Evolutionary conservation across 768 basidiomycete genomes (phyloP).

Genomic region (Boletellus emodensis): DNA sequence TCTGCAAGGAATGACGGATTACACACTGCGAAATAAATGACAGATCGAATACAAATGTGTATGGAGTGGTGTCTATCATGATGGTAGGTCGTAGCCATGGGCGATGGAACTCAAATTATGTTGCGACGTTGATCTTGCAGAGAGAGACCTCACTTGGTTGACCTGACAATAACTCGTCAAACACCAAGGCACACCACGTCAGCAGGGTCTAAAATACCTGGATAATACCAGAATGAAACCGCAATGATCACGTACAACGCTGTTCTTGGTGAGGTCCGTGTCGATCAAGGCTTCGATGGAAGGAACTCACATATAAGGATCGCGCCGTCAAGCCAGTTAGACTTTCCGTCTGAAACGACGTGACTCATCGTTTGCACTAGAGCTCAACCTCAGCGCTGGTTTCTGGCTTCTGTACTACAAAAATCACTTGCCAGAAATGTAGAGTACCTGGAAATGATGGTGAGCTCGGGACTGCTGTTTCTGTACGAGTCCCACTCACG

Average conservation of each 20-base stretch:
- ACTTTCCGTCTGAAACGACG: slow-evolving; percentile 75
- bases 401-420: slow-evolving; percentile 31
- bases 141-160: slow-evolving; percentile 19
- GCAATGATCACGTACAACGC: slow-evolving; percentile 70
- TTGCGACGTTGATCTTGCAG: slow-evolving; percentile 8
- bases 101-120: background rate
- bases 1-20: slow-evolving; percentile 10
- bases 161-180: slow-evolving; percentile 14
- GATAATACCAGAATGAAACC: slow-evolving; percentile 64
- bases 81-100: slow-evolving; percentile 4
- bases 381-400: slow-evolving; percentile 7
- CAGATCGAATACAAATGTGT: slow-evolving; percentile 3
- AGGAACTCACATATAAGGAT: slow-evolving; percentile 60
- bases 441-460: slow-evolving; percentile 28
- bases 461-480: slow-evolving; percentile 7
- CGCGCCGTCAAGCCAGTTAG: slow-evolving; percentile 81
- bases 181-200: too few relatives aligned
- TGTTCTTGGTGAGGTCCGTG: slow-evolving; percentile 21
- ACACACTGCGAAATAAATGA: slow-evolving; percentile 14
- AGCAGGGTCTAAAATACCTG: slow-evolving; percentile 21
- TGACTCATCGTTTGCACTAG: slow-evolving; percentile 81
- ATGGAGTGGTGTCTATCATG: background rate
- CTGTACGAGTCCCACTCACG: slow-evolving; percentile 30
- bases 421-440: slow-evolving; percentile 34
- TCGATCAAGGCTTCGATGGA: background rate